These are phyloP conservation scores for Mucuna pruriens DNA, from an alignment of 306 rosid genomes.

Conservation along the genomic window DNA sequence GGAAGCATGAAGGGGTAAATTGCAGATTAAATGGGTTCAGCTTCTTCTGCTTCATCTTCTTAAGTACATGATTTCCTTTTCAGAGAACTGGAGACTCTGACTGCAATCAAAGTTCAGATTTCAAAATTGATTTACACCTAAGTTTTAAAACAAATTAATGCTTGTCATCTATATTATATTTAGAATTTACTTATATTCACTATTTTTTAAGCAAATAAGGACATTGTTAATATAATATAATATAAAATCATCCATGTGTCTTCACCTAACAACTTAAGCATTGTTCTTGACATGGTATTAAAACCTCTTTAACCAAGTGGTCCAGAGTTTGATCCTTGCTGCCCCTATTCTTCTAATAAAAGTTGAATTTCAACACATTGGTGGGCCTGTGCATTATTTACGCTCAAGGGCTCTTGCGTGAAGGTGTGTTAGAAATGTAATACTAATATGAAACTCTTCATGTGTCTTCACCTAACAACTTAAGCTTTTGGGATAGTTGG, in stretches of 20 bases:
- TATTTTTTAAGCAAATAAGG: constrained; percentile 19
- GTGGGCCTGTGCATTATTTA: not conserved
- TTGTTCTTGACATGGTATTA: not conserved
- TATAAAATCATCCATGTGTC: not conserved
- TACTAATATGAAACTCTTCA: not conserved
- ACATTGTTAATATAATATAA: not conserved
- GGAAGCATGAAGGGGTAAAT: not conserved
- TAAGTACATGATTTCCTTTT: constrained; percentile 5
- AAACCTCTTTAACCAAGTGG: not conserved
- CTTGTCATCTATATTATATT: constrained; percentile 1
- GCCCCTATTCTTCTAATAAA: not conserved
- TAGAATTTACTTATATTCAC: constrained; percentile 12
- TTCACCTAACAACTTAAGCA: not conserved
- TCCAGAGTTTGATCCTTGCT: not conserved
- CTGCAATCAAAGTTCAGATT: constrained; percentile 11
- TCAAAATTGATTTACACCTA: constrained; percentile 24
- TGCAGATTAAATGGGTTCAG: not conserved
- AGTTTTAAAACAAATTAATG: constrained; percentile 10
- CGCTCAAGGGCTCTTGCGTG: not conserved
- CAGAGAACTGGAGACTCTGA: constrained; percentile 15
- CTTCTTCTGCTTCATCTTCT: not conserved
- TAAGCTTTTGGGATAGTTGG: not conserved
- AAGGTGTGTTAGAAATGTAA: not conserved
- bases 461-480: not conserved
- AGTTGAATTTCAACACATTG: not conserved